Base-by-base conservation (phyloP, 2,329 filamentous ascomycete species). In the Penicillium sp. region DNA sequence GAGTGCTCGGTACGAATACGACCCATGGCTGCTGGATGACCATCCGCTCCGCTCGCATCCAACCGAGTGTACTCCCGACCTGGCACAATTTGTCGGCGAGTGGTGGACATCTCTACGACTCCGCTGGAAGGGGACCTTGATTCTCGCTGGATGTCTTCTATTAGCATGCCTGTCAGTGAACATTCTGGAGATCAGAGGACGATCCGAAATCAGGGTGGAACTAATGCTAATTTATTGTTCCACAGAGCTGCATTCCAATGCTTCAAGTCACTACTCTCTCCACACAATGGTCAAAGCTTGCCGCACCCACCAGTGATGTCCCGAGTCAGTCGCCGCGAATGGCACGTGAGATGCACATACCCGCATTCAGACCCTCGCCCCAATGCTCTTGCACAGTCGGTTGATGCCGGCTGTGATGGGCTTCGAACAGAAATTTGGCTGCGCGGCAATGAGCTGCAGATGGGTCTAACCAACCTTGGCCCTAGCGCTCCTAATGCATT, bases 31-130 rank as follows among this genome's bases (percentile, higher is more conserved):
- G 17, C 58, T 74, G 1, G 71, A 75, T 15, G 73, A 75, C 28
- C 73, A 76, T 55, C 73, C 73, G 7, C 68, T 75, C 8, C 73
- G 73, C 17, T 70, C 70, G 0, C 62, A 72, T 63, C 73, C 73
- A 25, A 68, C 67, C 3, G 63, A 68, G 20, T 75, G 71, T 58
- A 66, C 69, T 52, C 73, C 73, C 1, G 70, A 68, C 2, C 20
- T 74, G 45, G 57, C 57, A 1, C 17, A 56, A 4, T 66, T 67
- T 20, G 22, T 73, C 5, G 39, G 58, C 5, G 59, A 64, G 52
- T 67, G 61, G 38, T 64, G 52, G 39, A 55, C 43, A 1, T 63
- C 63, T 0, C 38, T 63, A 1, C 63, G 57, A 45, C 63, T 54
- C 35, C 63, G 60, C 12, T 69, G 67, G 67, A 64, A 61, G 37